Base-by-base conservation (phyloP, 768 basidiomycete species). In the Tubosaeta brunneosetosa region DNA sequence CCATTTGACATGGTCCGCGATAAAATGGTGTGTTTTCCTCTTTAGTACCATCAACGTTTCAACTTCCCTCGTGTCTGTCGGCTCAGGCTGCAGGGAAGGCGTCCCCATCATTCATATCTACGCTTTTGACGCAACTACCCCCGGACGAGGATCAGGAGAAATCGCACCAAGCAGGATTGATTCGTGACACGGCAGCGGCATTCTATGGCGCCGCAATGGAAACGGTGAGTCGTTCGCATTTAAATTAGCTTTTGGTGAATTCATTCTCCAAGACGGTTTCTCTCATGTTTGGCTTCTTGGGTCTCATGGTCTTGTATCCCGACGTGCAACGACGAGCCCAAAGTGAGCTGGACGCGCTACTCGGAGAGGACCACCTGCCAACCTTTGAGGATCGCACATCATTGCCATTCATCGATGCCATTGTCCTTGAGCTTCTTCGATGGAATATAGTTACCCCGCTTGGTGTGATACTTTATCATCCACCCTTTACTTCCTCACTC, bases 201-300 rank as follows among this genome's bases (percentile, higher is more conserved):
- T 50, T 58, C 45, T 60, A 58, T 38, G 46, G 47, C 8, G 53
- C 51, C 26, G 46, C 50, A 22, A 49, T 50, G 49, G 59, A 60
- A 34, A 47, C 53, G n/a, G 58, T 60, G 43, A 50, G 51, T 4
- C 12, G 11, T 6, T 1, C 5, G 8, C 6, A 4, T 3, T 7
- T 2, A 3, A 26, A 13, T 10, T 25, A 14, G 0, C 29, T n/a
- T 27, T 29, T 29, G 13, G 17, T 45, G 1, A 3, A 33, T 32
- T 43, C 11, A 49, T 29, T 22, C 11, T 13, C 17, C 22, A 29
- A 59, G 57, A 53, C 58, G 1, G 38, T 48, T 14, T 49, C 57
- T 26, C 36, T 43, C 6, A 41, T 45, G 44, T 50, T 38, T 26
- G 47, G 47, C 4, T 61, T 61, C 29, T 16, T 61, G 13, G 50